Base-by-base conservation (phyloP, 306 rosid species). In the Hippophae gyantsensis region DNA sequence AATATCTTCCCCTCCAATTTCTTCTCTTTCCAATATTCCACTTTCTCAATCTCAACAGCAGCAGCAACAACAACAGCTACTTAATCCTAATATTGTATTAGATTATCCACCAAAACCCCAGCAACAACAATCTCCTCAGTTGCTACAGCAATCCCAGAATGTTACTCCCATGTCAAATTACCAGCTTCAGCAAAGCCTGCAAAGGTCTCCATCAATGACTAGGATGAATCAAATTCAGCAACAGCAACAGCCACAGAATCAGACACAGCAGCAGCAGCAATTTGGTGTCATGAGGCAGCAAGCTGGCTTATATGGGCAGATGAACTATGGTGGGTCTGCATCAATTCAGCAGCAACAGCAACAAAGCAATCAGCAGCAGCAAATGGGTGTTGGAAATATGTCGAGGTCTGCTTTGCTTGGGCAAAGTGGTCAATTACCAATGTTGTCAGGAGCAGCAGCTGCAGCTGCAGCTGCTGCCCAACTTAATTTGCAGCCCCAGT, bases 381-480 rank as follows among this genome's bases (percentile, higher is more conserved):
- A 83, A 60, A 64, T 87, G 60, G 81, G 38, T 1, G 68, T 74
- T 0, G 81, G 89, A 13, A 86, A 68, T 64, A 60, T 92, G 69
- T 62, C 95, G 0, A 79, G 99, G 44, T 75, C 99, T 7, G 66
- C 87, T 0, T 56, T 88, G 72, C 72, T 92, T 0, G 87, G 93
- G 52, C 95, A 88, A 76, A 86, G 78, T 9, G 86, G 83, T 7
- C 93, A 85, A 18, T 78, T 88, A 64, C 94, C 99, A 38, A 78
- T 86, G 85, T 50, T 92, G 77, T 60, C 95, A 2, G 76, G 86
- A n/a, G 68, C 71, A 1, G 73, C 69, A 5, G 62, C 73, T 2
- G 66, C 69, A 5, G 62, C 73, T 2, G 66, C 54, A 7, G 23
- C 23, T 18, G 23, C 23, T 18, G 23, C 23, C 23, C 99, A 83